phyloP scores from a whole-genome alignment of 306 rosid genomes.

The Boehmeria nivea region DNA sequence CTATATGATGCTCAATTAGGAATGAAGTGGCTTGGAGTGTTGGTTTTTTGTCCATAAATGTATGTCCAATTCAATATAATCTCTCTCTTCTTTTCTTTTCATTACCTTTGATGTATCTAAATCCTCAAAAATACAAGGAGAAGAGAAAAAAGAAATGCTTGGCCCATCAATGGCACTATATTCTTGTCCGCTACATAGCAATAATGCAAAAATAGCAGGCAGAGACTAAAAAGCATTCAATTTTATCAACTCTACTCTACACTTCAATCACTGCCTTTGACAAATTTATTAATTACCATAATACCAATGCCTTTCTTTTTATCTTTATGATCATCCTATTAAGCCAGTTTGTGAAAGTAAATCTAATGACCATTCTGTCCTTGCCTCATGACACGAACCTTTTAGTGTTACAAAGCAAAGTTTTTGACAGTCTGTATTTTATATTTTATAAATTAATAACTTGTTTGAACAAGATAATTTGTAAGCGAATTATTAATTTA shows the following conservation, averaged over 20 bases:
- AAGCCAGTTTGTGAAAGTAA: no score
- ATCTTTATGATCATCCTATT: no score
- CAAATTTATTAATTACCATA: no score
- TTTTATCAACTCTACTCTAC: slow-evolving; percentile 4
- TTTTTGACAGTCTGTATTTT: no score
- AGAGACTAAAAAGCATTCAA: slow-evolving; percentile 21
- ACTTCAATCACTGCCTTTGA: no score
- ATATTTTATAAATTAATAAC: no score
- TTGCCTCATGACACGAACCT: no score
- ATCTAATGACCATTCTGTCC: no score
- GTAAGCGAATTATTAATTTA: no score
- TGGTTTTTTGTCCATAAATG: slow-evolving; percentile 41
- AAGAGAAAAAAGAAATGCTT: slow-evolving; percentile 28
- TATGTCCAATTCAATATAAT: slow-evolving; percentile 36
- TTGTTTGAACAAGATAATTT: no score
- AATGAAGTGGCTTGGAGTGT: slow-evolving; percentile 14
- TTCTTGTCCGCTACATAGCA: slow-evolving; percentile 45
- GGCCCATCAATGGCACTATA: slow-evolving; percentile 57
- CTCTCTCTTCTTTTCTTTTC: slow-evolving; percentile 41
- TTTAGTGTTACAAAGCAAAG: no score
- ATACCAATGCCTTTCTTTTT: no score
- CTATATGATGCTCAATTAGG: slow-evolving; percentile 3
- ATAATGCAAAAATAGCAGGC: slow-evolving; percentile 39
- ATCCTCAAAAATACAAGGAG: slow-evolving; percentile 34
- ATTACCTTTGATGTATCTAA: slow-evolving; percentile 26